phyloP scores from a whole-genome alignment of 2,329 filamentous ascomycete species.

The Verticillium nubilum region DNA sequence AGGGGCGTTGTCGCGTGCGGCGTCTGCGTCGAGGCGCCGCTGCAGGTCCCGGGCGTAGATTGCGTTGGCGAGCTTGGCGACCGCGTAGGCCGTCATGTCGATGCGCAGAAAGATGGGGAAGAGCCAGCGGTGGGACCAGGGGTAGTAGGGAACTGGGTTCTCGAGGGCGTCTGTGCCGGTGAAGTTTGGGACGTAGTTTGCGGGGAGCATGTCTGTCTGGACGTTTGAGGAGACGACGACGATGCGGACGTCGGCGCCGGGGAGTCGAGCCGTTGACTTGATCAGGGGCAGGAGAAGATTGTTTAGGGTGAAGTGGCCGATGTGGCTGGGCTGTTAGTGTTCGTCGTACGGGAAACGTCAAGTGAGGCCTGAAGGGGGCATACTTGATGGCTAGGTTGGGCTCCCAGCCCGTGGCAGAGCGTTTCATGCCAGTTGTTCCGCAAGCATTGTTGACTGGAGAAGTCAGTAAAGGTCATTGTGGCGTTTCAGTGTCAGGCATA shows the following conservation, averaged over 20 bases:
- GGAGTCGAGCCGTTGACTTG: slow-evolving; percentile 11
- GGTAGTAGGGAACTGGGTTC: slow-evolving; percentile 6
- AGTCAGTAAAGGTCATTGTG: background rate
- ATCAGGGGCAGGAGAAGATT: slow-evolving; percentile 20
- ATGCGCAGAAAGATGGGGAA: slow-evolving; percentile 7
- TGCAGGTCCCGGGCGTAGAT: slow-evolving; percentile 18
- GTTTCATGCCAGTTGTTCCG: slow-evolving; percentile 2
- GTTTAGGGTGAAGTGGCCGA: slow-evolving; percentile 20
- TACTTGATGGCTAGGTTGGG: slow-evolving; percentile 17
- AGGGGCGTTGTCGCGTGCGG: background rate
- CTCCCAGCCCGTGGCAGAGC: slow-evolving; percentile 15
- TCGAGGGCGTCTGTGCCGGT: slow-evolving; percentile 6
- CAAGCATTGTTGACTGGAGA: slow-evolving; percentile 20
- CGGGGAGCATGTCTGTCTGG: slow-evolving; percentile 11
- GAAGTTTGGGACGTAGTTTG: slow-evolving; percentile 14
- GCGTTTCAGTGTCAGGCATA: slow-evolving; percentile 4
- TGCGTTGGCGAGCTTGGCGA: slow-evolving; percentile 16
- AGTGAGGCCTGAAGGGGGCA: background rate
- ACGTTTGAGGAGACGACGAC: slow-evolving; percentile 16
- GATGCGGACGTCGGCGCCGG: slow-evolving; percentile 17
- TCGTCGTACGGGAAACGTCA: background rate
- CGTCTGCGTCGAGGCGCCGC: slow-evolving; percentile 10
- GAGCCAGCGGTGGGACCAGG: slow-evolving; percentile 10
- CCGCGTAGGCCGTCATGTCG: slow-evolving; percentile 17
- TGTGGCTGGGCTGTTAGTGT: slow-evolving; percentile 11